Evolutionary conservation across 768 basidiomycete genomes (phyloP).

Genomic region (Sistotremastrum niveocremeum): DNA sequence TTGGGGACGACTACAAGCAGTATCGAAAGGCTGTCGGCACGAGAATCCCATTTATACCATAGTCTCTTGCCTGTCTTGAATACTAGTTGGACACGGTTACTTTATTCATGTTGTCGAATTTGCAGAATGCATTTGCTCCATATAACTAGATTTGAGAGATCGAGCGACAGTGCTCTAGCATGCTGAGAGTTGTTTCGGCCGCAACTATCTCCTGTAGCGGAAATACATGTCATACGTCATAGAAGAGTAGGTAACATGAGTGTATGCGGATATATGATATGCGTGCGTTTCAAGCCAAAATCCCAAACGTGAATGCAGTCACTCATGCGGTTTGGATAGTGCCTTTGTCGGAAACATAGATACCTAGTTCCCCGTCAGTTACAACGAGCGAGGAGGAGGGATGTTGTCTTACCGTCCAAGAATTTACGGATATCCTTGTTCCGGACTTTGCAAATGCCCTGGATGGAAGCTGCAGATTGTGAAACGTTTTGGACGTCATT

Average conservation of each 20-base stretch:
- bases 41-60: conserved; percentile 76
- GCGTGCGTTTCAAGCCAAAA: conserved; percentile 16
- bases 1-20: conserved; percentile 71
- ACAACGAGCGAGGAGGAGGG: conserved; percentile 5
- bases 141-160: no score
- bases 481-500: conserved; percentile 97
- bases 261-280: conserved; percentile 13
- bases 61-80: conserved; percentile 2
- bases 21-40: conserved; percentile 76
- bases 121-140: neutral
- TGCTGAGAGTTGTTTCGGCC: no score
- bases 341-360: conserved; percentile 79
- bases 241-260: conserved; percentile 13
- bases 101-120: neutral
- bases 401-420: conserved; percentile 48
- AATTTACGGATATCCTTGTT: conserved; percentile 99
- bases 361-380: conserved; percentile 11
- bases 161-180: no score
- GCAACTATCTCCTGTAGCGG: neutral
- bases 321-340: conserved; percentile 35
- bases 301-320: conserved; percentile 9
- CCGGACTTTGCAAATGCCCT: conserved; percentile 90
- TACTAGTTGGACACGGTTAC: no score
- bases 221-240: neutral
- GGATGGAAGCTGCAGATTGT: conserved; percentile 95